Evolutionary conservation across 148 eudicot genomes (phyloP).

Genomic region (Chenopodium formosanum): DNA sequence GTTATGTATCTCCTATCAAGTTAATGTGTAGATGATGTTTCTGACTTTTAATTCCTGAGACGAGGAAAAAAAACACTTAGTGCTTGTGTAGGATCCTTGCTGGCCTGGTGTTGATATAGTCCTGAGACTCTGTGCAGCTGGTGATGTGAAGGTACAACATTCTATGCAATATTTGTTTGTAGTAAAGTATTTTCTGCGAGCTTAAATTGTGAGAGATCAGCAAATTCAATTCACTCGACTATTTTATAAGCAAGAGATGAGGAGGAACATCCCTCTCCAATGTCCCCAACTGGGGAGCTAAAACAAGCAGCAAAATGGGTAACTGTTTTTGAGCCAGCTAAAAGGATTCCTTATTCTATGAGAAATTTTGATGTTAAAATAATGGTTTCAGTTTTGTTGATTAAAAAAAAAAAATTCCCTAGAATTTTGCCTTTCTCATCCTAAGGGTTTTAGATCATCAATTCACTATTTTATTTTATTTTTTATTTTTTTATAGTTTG

Average conservation of each 20-base stretch:
- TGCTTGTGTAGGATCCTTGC: conserved; percentile 81
- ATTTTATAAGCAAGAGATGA: no score
- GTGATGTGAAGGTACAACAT: conserved; percentile 74
- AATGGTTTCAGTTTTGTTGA: conserved; percentile 27
- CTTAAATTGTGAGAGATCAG: not conserved
- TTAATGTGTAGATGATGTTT: not conserved
- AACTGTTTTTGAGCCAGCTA: not conserved
- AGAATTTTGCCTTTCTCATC: not conserved
- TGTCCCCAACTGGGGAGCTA: no score
- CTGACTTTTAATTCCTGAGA: not conserved
- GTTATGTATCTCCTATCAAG: not conserved
- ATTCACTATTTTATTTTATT: not conserved
- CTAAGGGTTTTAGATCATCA: conserved; percentile 14
- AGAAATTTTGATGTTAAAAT: not conserved
- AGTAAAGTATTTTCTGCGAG: not conserved
- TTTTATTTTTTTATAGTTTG: not conserved
- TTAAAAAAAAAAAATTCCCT: not conserved
- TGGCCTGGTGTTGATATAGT: conserved; percentile 87
- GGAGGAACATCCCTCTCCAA: no score
- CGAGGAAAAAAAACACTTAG: no score
- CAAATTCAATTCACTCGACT: not conserved
- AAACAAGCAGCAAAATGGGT: no score
- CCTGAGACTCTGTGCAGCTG: conserved; percentile 62
- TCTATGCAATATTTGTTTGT: not conserved
- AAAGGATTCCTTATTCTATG: not conserved